Evolutionary conservation across 805 yeast species (phyloP).

Genomic region (Ogataea allantospora): DNA sequence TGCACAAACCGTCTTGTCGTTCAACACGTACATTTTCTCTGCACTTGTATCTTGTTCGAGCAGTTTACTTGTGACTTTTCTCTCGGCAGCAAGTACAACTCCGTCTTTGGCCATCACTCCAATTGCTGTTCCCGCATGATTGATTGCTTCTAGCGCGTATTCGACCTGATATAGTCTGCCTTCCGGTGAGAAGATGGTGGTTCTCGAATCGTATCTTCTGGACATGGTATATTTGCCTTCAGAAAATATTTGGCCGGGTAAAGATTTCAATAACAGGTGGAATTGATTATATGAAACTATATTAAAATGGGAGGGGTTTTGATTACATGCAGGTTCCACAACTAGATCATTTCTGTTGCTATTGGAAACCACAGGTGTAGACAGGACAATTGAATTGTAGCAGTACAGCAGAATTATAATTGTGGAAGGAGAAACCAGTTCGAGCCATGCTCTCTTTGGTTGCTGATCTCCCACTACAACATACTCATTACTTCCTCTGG

Average conservation of each 20-base stretch:
- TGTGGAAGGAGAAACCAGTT: too few species aligned
- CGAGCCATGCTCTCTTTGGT: too few species aligned
- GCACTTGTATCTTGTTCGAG: constrained; percentile 92
- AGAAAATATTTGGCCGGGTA: constrained; percentile 13
- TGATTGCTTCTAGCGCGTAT: constrained; percentile 79
- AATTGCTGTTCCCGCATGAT: constrained; percentile 80
- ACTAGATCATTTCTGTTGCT: too few species aligned
- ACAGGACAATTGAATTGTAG: too few species aligned
- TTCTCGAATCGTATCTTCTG: constrained; percentile 98
- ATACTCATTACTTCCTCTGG: not conserved
- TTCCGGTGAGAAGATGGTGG: constrained; percentile 98
- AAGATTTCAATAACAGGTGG: constrained; percentile 1
- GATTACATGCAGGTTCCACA: not conserved
- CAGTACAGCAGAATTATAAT: too few species aligned
- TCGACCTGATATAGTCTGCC: constrained; percentile 97
- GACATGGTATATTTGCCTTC: constrained; percentile 46
- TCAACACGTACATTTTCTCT: constrained; percentile 85
- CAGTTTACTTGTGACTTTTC: constrained; percentile 88
- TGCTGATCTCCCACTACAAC: not conserved
- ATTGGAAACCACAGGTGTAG: too few species aligned
- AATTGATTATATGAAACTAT: not conserved
- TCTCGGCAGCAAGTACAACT: constrained; percentile 93
- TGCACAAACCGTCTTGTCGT: constrained; percentile 71
- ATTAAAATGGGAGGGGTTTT: not conserved
- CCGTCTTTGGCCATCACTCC: constrained; percentile 80